These are phyloP conservation scores for Globisporangium ultimum DNA, from an alignment of 352 stramenopile genomes.

Conservation along the genomic window DNA sequence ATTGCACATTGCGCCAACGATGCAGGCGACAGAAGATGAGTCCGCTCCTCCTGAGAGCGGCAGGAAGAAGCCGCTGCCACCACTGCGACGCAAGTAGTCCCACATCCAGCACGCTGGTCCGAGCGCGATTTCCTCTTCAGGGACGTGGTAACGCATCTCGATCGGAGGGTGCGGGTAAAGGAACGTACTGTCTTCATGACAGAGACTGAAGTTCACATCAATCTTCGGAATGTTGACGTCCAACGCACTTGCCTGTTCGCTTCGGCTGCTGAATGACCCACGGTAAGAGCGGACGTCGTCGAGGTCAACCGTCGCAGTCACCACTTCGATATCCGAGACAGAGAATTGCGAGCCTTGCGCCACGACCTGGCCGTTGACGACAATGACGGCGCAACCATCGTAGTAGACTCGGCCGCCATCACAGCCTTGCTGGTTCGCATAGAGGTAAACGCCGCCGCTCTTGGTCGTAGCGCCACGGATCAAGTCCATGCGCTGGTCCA, in stretches of 20 bases:
- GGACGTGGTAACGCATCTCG: slow-evolving; percentile 72
- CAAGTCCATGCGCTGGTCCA: slow-evolving; percentile 90
- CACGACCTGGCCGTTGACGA: slow-evolving; percentile 95
- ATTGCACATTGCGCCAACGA: slow-evolving; percentile 98
- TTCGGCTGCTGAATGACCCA: slow-evolving; percentile 89
- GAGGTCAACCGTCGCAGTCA: slow-evolving; percentile 95
- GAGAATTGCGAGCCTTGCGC: slow-evolving; percentile 96
- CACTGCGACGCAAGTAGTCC: slow-evolving; percentile 95
- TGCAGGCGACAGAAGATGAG: slow-evolving; percentile 93
- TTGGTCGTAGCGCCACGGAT: slow-evolving; percentile 91
- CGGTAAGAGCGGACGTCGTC: slow-evolving; percentile 97
- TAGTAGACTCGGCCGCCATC: slow-evolving; percentile 96
- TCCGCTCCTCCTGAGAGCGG: slow-evolving; percentile 96
- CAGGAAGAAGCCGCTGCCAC: slow-evolving; percentile 91
- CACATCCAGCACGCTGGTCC: slow-evolving; percentile 98
- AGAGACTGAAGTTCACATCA: slow-evolving; percentile 67
- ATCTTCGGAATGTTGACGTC: slow-evolving; percentile 63
- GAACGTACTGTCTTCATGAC: slow-evolving; percentile 49
- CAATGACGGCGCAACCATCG: slow-evolving; percentile 96
- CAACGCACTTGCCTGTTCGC: slow-evolving; percentile 89
- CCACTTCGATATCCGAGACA: slow-evolving; percentile 94
- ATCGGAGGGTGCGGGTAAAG: slow-evolving; percentile 38
- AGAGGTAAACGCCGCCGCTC: slow-evolving; percentile 97
- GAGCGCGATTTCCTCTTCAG: slow-evolving; percentile 97
- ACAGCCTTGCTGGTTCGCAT: slow-evolving; percentile 96